Percentiles rank a stretch among this genome's conserved stretches.
Evolutionary conservation across 2,329 filamentous ascomycete species (phyloP).

Genomic region (Fusarium oxysporum): DNA sequence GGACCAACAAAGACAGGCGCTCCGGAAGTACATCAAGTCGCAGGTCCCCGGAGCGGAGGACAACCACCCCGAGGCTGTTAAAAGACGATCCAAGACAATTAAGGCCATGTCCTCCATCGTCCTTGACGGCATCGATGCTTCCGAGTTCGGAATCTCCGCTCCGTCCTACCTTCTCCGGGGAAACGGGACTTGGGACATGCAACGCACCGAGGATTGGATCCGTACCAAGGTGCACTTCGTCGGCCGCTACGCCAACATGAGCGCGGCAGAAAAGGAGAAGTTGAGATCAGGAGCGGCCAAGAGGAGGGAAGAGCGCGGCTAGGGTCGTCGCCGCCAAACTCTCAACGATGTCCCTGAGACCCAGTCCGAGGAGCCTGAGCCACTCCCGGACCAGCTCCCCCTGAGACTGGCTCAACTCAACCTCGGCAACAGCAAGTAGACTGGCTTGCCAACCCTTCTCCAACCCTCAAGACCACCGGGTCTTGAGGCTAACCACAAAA

Average conservation of each 20-base stretch:
- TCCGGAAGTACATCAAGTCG: conserved; percentile 54
- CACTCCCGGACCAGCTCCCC: neutral
- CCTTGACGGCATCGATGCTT: conserved; percentile 52
- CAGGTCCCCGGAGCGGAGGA: conserved; percentile 46
- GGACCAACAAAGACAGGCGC: conserved; percentile 56
- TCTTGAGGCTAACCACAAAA: neutral
- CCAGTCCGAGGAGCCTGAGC: neutral
- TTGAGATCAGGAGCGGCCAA: neutral
- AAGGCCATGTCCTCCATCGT: conserved; percentile 63
- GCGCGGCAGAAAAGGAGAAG: neutral
- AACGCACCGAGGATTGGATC: conserved; percentile 31
- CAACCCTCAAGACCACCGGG: neutral
- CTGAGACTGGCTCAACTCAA: neutral
- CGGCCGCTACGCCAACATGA: neutral
- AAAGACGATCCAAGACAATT: conserved; percentile 23
- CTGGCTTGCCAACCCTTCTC: neutral
- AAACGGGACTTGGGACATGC: conserved; percentile 58
- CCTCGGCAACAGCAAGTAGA: neutral
- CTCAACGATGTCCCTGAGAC: neutral
- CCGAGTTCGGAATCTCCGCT: conserved; percentile 53
- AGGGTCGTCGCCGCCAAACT: neutral
- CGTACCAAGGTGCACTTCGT: neutral
- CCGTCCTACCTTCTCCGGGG: conserved; percentile 46
- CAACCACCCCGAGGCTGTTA: neutral
- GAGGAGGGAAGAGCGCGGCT: neutral